Evolutionary conservation across 1,284 basidiomycete genomes (phyloP), one percentile per base, ranked within the genome.

Genomic region (Moesziomyces antarcticus): DNA sequence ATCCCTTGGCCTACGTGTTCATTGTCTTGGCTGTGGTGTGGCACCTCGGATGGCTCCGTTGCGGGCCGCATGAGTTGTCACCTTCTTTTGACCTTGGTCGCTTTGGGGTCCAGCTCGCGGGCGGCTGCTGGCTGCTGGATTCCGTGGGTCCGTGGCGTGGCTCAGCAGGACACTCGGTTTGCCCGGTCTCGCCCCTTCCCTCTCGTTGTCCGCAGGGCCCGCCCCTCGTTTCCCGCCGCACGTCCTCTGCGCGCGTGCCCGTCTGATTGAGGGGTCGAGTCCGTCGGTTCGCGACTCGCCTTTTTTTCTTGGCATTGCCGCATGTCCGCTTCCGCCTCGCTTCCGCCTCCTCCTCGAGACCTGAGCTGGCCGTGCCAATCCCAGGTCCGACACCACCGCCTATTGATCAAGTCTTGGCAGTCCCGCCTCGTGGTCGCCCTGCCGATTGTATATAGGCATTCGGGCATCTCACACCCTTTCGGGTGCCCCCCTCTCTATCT

Each of bases 401-500:
- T 18, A 40, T 40, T 16, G 37, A 40, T 11, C 37, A 48, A 40
- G 44, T 56, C 61, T 70, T 70, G 67, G 67, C 67, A 56, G 50
- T 47, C 53, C 16, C 20, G 42, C 67, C 67, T 70, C 67, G 61
- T 64, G 61, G 60, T 60, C 27, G 4, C 3, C 37, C 47, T 41
- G 51, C 35, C 21, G 37, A 40, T 59, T 49, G 40, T 69, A 69
- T 69, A 69, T 69, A 62, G 54, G 30, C 30, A 27, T 21, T 52
- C n/a, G n/a, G 20, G 5, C 42, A 50, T n/a, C 30, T 33, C 8
- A n/a, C 41, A 33, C 49, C 48, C 52, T 27, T 11, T 25, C 45
- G 2, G 9, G 21, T 22, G 11, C 30, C 25, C n/a, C 45, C 52
- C 33, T 50, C 41, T 22, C n/a, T 46, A 50, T 20, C 44, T 30